These are phyloP conservation scores for Aspergillus indologenus DNA, from an alignment of 495 filamentous ascomycete genomes.

Conservation along the genomic window DNA sequence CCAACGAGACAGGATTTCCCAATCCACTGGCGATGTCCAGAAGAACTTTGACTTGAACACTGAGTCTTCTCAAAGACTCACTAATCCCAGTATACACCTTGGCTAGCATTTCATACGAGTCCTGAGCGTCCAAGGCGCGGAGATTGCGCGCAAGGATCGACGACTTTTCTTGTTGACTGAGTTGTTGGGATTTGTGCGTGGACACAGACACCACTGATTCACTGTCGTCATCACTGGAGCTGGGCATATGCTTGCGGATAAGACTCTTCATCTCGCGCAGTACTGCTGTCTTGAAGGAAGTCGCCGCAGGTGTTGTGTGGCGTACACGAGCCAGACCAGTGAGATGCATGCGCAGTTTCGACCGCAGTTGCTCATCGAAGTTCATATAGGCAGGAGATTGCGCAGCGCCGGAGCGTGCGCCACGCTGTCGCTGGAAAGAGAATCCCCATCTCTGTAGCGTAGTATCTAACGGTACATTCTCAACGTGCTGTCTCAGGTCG, in stretches of 20 bases:
- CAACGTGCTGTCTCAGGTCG: conserved; percentile 81
- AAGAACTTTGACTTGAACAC: conserved; percentile 91
- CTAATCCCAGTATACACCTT: conserved; percentile 83
- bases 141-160: conserved; percentile 87
- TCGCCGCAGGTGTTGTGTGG: conserved; percentile 73
- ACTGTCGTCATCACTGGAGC: conserved; percentile 87
- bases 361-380: conserved; percentile 63
- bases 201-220: conserved; percentile 87
- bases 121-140: conserved; percentile 74
- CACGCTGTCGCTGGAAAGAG: conserved; percentile 61
- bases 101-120: conserved; percentile 80
- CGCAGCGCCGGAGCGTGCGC: conserved; percentile 60
- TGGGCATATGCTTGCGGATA: conserved; percentile 81
- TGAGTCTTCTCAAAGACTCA: conserved; percentile 78
- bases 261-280: conserved; percentile 83
- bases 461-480: conserved; percentile 63
- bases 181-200: conserved; percentile 67
- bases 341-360: conserved; percentile 62
- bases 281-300: conserved; percentile 82
- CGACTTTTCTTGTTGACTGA: conserved; percentile 84
- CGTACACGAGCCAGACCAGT: conserved; percentile 75
- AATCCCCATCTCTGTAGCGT: conserved; percentile 76
- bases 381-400: conserved; percentile 71
- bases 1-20: conserved; percentile 32
- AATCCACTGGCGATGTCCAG: conserved; percentile 88